phyloP scores from a whole-genome alignment of 2,329 filamentous ascomycete genomes.

The Tolypocladium ophioglossoides region DNA sequence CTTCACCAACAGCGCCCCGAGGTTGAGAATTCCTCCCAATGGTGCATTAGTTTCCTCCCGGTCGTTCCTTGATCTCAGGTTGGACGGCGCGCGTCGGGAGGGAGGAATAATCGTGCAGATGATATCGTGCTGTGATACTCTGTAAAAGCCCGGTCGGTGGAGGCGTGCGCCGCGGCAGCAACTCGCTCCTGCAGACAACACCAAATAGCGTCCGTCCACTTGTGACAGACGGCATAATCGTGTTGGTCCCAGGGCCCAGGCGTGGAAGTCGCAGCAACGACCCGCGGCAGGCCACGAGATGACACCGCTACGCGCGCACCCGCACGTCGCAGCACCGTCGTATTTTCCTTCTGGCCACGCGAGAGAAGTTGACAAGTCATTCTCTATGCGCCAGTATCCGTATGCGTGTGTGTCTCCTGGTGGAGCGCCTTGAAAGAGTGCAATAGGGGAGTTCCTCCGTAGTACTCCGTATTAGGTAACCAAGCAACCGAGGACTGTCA shows the following conservation, averaged over 20 bases:
- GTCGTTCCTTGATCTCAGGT: background rate
- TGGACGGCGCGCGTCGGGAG: background rate
- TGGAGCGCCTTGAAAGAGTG: background rate
- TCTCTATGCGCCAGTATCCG: background rate
- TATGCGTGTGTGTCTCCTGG: background rate
- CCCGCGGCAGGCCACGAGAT: background rate
- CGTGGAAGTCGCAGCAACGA: background rate
- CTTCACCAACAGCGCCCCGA: background rate
- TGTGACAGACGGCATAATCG: background rate
- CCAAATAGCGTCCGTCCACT: background rate
- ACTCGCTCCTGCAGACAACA: background rate
- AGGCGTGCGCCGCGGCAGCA: background rate
- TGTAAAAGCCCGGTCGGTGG: background rate
- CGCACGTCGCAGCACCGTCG: background rate
- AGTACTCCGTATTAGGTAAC: too few species aligned
- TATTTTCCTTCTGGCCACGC: background rate
- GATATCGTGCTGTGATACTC: background rate
- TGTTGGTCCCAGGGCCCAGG: background rate
- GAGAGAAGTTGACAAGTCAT: constrained; percentile 2
- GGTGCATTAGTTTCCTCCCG: background rate
- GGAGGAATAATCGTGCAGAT: background rate
- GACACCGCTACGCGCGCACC: background rate
- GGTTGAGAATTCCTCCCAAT: background rate
- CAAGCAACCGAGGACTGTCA: too few species aligned
- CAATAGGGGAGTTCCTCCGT: background rate